Percentiles rank a stretch among this genome's conserved stretches.
Conservation (phyloP, 1,139 yeast species). For the Yamadazyma trypodendri region DNA sequence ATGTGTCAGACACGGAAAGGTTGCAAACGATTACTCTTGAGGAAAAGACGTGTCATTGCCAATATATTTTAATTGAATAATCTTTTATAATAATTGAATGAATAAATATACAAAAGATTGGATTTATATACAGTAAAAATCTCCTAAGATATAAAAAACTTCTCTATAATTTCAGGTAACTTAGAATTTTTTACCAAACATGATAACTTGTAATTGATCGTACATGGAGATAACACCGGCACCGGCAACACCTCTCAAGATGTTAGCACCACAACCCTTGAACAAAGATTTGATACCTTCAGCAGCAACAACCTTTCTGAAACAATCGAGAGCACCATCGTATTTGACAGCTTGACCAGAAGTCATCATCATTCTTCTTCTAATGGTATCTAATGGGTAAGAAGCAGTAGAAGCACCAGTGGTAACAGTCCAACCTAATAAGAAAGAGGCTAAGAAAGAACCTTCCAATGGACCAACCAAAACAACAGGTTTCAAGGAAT, state of each 20-base stretch:
- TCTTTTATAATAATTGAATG: constrained; percentile 3
- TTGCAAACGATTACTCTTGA: background rate
- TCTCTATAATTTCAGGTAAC: constrained; percentile 6
- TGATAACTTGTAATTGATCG: constrained; percentile 51
- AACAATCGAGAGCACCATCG: constrained; percentile 51
- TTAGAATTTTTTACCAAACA: constrained; percentile 51
- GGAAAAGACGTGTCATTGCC: background rate
- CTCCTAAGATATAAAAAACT: constrained; percentile 19
- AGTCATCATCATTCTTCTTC: constrained; percentile 61
- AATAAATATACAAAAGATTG: constrained; percentile 14
- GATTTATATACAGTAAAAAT: constrained; percentile 21
- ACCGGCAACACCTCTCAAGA: constrained; percentile 59
- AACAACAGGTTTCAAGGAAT: constrained; percentile 54
- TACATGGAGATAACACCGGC: constrained; percentile 56
- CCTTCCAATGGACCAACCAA: constrained; percentile 57
- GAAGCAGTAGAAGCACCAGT: constrained; percentile 56
- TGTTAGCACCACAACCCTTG: constrained; percentile 59
- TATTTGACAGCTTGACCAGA: constrained; percentile 56
- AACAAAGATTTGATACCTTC: constrained; percentile 51
- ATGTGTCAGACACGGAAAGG: background rate
- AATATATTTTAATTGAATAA: background rate
- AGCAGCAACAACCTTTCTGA: constrained; percentile 50
- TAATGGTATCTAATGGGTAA: constrained; percentile 54
- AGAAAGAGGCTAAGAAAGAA: constrained; percentile 54
- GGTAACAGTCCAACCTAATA: constrained; percentile 56